Percentiles rank a stretch among this genome's conserved stretches.
These are phyloP conservation scores for Zygosaccharomyces bailii DNA, from an alignment of 805 yeast species.

Conservation along the genomic window DNA sequence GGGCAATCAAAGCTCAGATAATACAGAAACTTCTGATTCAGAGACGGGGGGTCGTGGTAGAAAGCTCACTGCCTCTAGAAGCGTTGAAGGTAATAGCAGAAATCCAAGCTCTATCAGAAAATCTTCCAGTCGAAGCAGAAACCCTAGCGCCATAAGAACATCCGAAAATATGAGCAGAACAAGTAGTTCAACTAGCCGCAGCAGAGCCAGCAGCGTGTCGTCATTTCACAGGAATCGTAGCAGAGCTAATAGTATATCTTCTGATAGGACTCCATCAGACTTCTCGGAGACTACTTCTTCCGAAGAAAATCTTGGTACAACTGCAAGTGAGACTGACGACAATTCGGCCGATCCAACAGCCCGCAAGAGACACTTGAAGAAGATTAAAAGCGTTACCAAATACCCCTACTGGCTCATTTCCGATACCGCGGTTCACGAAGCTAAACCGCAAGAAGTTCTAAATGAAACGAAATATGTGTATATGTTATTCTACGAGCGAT, in stretches of 20 bases:
- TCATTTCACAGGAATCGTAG: conserved; percentile 4
- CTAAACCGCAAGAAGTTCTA: conserved; percentile 52
- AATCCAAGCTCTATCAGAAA: background rate
- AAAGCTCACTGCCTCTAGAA: background rate
- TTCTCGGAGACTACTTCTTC: conserved; percentile 11
- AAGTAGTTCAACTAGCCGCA: conserved; percentile 5
- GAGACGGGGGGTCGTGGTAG: conserved; percentile 3
- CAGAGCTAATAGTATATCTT: conserved; percentile 20
- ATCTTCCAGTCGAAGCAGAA: background rate
- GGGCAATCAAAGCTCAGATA: conserved; percentile 5
- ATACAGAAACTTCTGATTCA: background rate
- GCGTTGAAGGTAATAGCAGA: conserved; percentile 1
- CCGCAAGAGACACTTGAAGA: conserved; percentile 44
- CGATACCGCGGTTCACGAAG: conserved; percentile 69
- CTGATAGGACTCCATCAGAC: conserved; percentile 15
- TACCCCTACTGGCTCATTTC: conserved; percentile 83
- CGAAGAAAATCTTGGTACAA: conserved; percentile 17
- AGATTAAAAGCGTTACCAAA: conserved; percentile 51
- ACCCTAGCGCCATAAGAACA: background rate
- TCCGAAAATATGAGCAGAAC: conserved; percentile 12
- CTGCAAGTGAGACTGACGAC: conserved; percentile 21
- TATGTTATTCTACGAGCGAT: conserved; percentile 74
- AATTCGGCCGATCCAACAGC: conserved; percentile 13
- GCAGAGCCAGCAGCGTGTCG: conserved; percentile 12
- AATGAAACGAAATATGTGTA: conserved; percentile 75